Evolutionary conservation across 202 grass and related monocot genomes (phyloP), one percentile per base, ranked within the genome.

Genomic region (Panicum hallii): DNA sequence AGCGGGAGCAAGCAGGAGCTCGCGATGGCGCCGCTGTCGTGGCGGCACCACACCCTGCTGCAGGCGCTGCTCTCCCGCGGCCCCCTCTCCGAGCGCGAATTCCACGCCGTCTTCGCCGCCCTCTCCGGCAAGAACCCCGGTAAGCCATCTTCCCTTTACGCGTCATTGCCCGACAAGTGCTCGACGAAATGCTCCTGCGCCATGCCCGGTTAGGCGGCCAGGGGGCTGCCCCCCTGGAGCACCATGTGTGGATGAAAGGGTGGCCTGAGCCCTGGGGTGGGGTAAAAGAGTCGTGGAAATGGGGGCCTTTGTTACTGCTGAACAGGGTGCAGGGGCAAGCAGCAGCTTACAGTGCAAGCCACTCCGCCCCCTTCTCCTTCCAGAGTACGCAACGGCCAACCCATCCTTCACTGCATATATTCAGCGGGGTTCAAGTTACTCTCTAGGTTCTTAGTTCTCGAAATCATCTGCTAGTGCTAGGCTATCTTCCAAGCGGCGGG

Each of bases 11-110:
- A 44, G 45, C 45, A 30, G 3, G 53, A 16, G 28, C 47, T 49
- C 47, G 52, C 34, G 6, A 94, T 93, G 95, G 72, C 87, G 53
- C 66, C 79, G 38, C 80, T 92, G 48, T 43, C 87, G 9, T 93
- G 91, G 93, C 81, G 81, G 42, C 91, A 94, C 75, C 93, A 95
- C 89, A 80, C 88, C 45, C 88, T 95, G 46, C 87, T 98, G 60
- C 95, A 98, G 89, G 91, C 91, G 48, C 83, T 93, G 72, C 82
- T 95, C 82, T 89, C 83, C 58, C 80, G 93, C 36, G 93, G 87
- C 9, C 91, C 91, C 13, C 89, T 93, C 38, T 42, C 79, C 16
- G 89, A 98, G 82, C 53, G 55, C 6, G 85, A n/a, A n/a, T 94
- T 94, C 79, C 84, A 86, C 75, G 75, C 72, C 74, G 19, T 95